Evolutionary conservation across 2,329 filamentous ascomycete species (phyloP), one percentile per base, ranked within the genome.

Genomic region (Xylariaceae sp.): DNA sequence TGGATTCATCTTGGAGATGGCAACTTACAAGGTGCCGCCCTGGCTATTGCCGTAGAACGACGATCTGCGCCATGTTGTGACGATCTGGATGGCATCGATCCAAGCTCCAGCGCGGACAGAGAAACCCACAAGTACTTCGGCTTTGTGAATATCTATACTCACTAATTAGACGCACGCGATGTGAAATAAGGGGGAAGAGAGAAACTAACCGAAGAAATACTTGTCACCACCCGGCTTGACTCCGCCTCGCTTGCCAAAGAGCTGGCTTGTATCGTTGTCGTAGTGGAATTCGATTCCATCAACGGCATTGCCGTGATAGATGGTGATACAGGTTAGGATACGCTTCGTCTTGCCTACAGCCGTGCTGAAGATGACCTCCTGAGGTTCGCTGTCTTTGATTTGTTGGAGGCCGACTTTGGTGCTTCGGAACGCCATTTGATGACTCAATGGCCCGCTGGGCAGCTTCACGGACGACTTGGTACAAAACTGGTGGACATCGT

Each of bases 261-360:
- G 73, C 71, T 97, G 91, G 57, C 81, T 88, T 0, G 89, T 88
- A 13, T 84, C 82, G 72, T 97, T 92, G 69, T 97, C 93, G 70
- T 96, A 97, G 60, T 89, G 80, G 73, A 99, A 97, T 72, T 97
- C 93, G 17, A 99, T 74, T 0, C 94, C 94, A 71, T 96, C 88
- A 10, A 97, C 71, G 3, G 88, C 88, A 60, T 80, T 78, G 1
- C 89, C 91, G 67, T 91, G 87, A 69, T 92, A 95, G 11, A 96
- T 80, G 61, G 85, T 82, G 58, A 97, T 82, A 4, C 84, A 84
- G 1, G 85, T 87, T 63, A 97, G 78, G 35, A 96, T 81, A 63
- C 92, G 88, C 37, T 85, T 88, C 63, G 86, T 83, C 45, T 83
- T 81, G 51, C 82, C 75, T 11, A 86, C 83, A 69, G 87, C 89